Evolutionary conservation across 2,329 filamentous ascomycete genomes (phyloP).

Genomic region (Trichoderma brevicompactum): DNA sequence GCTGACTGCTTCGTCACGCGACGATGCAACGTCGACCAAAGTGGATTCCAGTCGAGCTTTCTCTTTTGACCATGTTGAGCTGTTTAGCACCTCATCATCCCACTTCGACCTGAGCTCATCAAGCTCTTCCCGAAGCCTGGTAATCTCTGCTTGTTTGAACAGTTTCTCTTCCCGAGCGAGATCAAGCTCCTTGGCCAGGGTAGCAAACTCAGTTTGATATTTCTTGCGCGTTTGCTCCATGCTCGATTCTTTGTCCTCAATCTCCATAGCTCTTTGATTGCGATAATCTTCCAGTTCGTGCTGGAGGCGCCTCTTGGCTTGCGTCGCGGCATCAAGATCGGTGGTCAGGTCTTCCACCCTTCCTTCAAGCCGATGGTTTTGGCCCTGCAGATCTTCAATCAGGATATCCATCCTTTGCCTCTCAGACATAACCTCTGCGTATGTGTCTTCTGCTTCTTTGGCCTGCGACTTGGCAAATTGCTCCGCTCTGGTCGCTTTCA

Average conservation of each 20-base stretch:
- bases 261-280: conserved; percentile 90
- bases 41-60: conserved; percentile 90
- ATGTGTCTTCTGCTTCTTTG: conserved; percentile 88
- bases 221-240: conserved; percentile 98
- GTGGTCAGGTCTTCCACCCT: conserved; percentile 89
- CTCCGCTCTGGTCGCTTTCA: conserved; percentile 89
- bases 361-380: conserved; percentile 88
- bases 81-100: conserved; percentile 98
- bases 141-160: conserved; percentile 85
- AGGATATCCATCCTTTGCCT: conserved; percentile 85
- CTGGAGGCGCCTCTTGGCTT: conserved; percentile 91
- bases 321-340: conserved; percentile 81
- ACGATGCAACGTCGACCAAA: conserved; percentile 83
- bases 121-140: conserved; percentile 89
- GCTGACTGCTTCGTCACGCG: conserved; percentile 89
- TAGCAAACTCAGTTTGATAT: conserved; percentile 91
- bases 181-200: conserved; percentile 88
- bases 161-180: conserved; percentile 86
- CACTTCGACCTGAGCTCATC: conserved; percentile 94
- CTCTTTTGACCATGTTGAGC: conserved; percentile 97
- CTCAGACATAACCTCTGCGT: conserved; percentile 87
- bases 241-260: conserved; percentile 93
- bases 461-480: conserved; percentile 92
- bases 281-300: conserved; percentile 98
- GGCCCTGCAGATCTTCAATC: conserved; percentile 87